Conservation (phyloP, 352 stramenopile species). For the Aphanomyces astaci region DNA sequence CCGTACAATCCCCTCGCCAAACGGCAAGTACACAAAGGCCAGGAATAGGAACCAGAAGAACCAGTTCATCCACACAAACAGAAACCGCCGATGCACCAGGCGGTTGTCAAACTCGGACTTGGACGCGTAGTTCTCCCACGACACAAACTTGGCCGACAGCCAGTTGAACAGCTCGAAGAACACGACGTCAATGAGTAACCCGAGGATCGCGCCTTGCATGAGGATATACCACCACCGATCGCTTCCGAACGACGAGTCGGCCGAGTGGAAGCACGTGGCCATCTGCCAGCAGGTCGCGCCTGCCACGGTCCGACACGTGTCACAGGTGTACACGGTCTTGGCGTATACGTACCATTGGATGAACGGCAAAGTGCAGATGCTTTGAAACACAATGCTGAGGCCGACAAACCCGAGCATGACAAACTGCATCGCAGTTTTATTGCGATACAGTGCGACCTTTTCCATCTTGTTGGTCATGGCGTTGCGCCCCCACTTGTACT, state of each 20-base stretch:
- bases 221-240: slow-evolving; percentile 87
- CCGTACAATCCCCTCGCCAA: slow-evolving; percentile 56
- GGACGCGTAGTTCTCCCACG: slow-evolving; percentile 80
- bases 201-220: slow-evolving; percentile 70
- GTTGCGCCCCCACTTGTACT: slow-evolving; percentile 84
- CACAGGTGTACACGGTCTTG: slow-evolving; percentile 72
- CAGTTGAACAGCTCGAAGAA: slow-evolving; percentile 86
- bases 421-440: slow-evolving; percentile 78
- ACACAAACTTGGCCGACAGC: slow-evolving; percentile 81
- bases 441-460: slow-evolving; percentile 73
- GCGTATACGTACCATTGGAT: slow-evolving; percentile 87
- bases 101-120: slow-evolving; percentile 84
- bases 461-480: slow-evolving; percentile 83
- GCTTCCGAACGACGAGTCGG: slow-evolving; percentile 59
- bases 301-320: slow-evolving; percentile 36
- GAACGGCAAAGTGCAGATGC: slow-evolving; percentile 74
- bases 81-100: slow-evolving; percentile 77
- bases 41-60: slow-evolving; percentile 89
- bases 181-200: slow-evolving; percentile 82
- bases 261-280: slow-evolving; percentile 72
- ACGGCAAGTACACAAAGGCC: slow-evolving; percentile 85
- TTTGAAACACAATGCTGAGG: slow-evolving; percentile 64
- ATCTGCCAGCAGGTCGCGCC: slow-evolving; percentile 61
- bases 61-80: slow-evolving; percentile 89
- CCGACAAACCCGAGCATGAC: slow-evolving; percentile 83